phyloP scores from a whole-genome alignment of 768 basidiomycete genomes.

The Serendipita sp. region DNA sequence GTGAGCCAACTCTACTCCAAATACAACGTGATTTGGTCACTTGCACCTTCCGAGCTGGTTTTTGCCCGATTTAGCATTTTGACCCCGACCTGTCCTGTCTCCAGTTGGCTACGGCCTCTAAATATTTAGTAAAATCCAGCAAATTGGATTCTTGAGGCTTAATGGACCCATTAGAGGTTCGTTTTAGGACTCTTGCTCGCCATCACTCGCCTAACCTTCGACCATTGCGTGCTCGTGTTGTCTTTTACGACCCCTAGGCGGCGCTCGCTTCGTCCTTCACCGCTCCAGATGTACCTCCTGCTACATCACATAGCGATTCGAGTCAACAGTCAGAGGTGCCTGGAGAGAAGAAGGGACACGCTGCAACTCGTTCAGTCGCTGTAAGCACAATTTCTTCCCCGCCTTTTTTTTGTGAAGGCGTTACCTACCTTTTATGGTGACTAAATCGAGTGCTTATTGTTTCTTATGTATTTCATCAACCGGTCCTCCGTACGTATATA shows the following conservation, averaged over 20 bases:
- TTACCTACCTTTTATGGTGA: too few species aligned
- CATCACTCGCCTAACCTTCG: not conserved
- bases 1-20: too few species aligned
- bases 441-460: too few species aligned
- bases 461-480: not conserved
- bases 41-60: too few species aligned
- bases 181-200: not conserved
- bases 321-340: not conserved
- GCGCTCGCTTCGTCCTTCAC: not conserved
- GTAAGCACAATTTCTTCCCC: not conserved
- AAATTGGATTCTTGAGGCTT: not conserved
- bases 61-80: too few species aligned
- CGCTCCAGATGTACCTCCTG: not conserved
- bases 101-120: not conserved
- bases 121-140: not conserved
- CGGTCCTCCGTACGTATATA: not conserved
- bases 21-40: too few species aligned
- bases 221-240: not conserved
- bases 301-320: not conserved
- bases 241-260: not conserved
- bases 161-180: constrained; percentile 4
- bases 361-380: not conserved
- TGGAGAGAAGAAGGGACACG: not conserved
- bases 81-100: too few species aligned
- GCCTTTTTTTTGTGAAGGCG: not conserved